These are phyloP conservation scores for Casuarina equisetifolia DNA, from an alignment of 306 rosid species.

Conservation along the genomic window DNA sequence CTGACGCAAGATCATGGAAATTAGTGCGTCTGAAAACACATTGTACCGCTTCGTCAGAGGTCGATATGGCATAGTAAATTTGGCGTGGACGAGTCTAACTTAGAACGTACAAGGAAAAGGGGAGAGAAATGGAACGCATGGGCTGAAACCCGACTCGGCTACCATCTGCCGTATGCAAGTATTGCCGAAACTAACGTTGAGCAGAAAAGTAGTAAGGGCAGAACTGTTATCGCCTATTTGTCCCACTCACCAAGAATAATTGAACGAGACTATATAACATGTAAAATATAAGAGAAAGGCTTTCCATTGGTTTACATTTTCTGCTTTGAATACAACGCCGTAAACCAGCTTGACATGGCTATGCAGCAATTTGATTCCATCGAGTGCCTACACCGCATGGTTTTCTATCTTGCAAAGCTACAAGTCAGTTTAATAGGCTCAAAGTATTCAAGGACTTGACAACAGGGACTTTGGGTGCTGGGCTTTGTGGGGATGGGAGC, in stretches of 20 bases:
- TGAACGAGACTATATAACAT: background rate
- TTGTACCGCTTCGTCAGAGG: background rate
- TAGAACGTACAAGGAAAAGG: background rate
- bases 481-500: constrained; percentile 17
- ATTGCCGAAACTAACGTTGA: background rate
- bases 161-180: background rate
- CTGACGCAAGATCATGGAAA: background rate
- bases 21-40: background rate
- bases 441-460: constrained; percentile 9
- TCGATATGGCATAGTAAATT: too few relatives aligned
- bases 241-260: background rate
- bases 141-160: too few relatives aligned
- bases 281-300: background rate
- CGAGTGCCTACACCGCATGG: background rate
- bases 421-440: constrained; percentile 13
- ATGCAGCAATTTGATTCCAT: background rate
- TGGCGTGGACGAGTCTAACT: background rate
- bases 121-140: background rate
- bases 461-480: background rate
- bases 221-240: background rate
- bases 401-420: background rate
- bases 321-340: background rate
- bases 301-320: background rate
- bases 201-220: background rate
- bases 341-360: background rate